Conservation (phyloP, 148 eudicot genomes). For the Polygonum maritimum region DNA sequence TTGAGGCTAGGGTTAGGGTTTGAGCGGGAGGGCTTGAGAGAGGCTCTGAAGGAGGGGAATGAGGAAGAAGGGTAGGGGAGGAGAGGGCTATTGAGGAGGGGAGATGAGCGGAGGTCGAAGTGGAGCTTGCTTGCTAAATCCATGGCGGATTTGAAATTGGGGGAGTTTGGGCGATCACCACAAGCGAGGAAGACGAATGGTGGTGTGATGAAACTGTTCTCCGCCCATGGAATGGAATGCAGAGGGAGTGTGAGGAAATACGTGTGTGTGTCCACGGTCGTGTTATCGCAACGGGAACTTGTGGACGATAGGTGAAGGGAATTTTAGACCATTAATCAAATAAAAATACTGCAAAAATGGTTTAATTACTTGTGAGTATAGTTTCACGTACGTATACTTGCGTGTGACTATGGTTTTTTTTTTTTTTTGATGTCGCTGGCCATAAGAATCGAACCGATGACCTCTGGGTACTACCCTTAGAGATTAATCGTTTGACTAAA, state of each 20-base stretch:
- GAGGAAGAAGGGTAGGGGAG: not conserved
- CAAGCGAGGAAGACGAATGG: not conserved
- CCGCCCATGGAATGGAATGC: not conserved
- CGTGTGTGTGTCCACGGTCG: not conserved
- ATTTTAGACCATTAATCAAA: not conserved
- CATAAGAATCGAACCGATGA: too few species aligned
- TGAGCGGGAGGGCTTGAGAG: not conserved
- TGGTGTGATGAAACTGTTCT: not conserved
- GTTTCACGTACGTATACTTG: too few species aligned
- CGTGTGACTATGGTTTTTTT: too few species aligned
- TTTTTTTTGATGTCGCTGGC: too few species aligned
- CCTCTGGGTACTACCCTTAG: too few species aligned
- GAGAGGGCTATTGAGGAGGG: conserved; percentile 2
- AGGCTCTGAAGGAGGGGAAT: conserved; percentile 1
- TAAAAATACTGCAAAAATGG: not conserved
- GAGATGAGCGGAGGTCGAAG: conserved; percentile 14
- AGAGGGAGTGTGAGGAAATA: not conserved
- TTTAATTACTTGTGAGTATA: not conserved
- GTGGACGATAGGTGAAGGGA: not conserved
- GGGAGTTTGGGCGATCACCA: not conserved
- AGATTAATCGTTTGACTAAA: too few species aligned
- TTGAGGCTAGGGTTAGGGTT: not conserved
- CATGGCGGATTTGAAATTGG: conserved; percentile 9
- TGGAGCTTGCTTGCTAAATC: conserved; percentile 10
- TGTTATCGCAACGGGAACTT: not conserved